Base-by-base conservation (phyloP, 176 grass and related monocot species). In the Ensete glaucum region DNA sequence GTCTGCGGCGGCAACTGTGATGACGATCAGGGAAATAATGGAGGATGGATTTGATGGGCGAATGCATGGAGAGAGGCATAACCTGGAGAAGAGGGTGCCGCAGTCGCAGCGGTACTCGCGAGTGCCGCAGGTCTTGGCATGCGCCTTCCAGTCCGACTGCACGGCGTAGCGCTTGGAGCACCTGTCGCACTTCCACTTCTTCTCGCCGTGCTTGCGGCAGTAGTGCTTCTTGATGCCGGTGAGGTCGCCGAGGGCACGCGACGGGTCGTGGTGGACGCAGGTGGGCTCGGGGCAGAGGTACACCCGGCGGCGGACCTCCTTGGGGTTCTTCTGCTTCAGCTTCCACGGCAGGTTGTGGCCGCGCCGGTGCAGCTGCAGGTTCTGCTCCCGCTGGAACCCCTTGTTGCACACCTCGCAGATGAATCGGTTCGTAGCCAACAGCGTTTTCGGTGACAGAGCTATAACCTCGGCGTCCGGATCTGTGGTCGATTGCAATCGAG, bases 121-220 rank as follows among this genome's bases (percentile, higher is more conserved):
- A 0, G 96, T 99, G 67, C 96, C 96, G 77, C 96, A 99, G 73
- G 96, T 99, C 83, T 99, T 99, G 60, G 96, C 87, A 82, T 99
- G 96, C 1, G 96, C 96, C 88, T 99, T 99, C 96, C 96, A 99
- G 76, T 99, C 96, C 7, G 91, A 94, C 86, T 99, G 96, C 29
- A 99, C 96, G 9, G 96, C 96, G 75, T 99, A 99, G 68, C 89
- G 85, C 81, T 99, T 99, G 78, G 85, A 87, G 86, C 96, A 99
- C 90, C 94, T 99, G 73, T 94, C 95, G 69, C 95, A 99, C 79
- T 94, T 94, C 95, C 95, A 99, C 88, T 99, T 99, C 86, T 99
- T 99, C 88, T 99, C 96, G 62, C 96, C 96, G 85, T 99, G 96
- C 88, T 99, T 99, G 54, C 96, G 96, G 86, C 91, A 91, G 86